phyloP scores from a whole-genome alignment of 139 green algal species.

The Picochlorum sp. region DNA sequence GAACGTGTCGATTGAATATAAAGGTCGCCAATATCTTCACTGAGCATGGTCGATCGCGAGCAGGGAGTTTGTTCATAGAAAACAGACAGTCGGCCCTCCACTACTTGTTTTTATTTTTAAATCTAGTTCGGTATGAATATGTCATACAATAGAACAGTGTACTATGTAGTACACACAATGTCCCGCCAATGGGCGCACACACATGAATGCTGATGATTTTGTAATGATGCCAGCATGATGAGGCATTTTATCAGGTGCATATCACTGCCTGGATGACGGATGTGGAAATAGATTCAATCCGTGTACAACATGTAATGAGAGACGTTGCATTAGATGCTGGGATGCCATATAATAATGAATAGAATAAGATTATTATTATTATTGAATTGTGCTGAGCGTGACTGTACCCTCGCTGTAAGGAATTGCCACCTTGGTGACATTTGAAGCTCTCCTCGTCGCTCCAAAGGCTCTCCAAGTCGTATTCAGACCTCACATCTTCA shows the following conservation, averaged over 20 bases:
- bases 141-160: too few relatives aligned
- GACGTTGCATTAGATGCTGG: conserved; percentile 8
- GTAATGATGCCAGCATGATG: not conserved
- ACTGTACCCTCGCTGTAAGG: not conserved
- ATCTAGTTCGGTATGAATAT: too few relatives aligned
- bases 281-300: conserved; percentile 9
- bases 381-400: conserved; percentile 12
- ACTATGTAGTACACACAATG: too few relatives aligned
- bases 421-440: conserved; percentile 15
- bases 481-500: conserved; percentile 16
- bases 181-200: too few relatives aligned
- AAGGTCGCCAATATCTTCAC: too few relatives aligned
- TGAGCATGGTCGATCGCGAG: too few relatives aligned
- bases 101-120: too few relatives aligned
- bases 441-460: not conserved
- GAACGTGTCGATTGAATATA: too few relatives aligned
- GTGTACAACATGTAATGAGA: conserved; percentile 11
- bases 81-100: too few relatives aligned
- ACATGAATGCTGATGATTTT: not conserved
- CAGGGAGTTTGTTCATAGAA: too few relatives aligned
- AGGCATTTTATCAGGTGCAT: conserved; percentile 16
- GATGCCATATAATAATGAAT: conserved; percentile 1
- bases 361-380: not conserved
- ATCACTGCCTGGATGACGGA: conserved; percentile 27
- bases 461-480: conserved; percentile 30